Conservation (phyloP, 306 rosid species). For the Glycine tomentella region DNA sequence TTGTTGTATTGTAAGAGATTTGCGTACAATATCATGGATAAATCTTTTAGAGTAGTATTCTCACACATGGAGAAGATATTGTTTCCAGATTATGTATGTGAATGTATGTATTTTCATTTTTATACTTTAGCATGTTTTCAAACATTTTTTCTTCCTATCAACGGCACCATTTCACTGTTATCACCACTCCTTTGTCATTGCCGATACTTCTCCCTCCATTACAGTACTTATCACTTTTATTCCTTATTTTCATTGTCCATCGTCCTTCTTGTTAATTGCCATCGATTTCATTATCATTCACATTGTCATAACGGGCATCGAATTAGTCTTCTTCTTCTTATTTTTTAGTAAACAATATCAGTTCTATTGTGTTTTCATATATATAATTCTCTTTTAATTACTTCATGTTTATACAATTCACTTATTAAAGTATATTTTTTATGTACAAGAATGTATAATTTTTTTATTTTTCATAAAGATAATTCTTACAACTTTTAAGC, state of each 20-base stretch:
- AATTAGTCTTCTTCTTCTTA: background rate
- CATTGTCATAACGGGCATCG: background rate
- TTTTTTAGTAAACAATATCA: too few species aligned
- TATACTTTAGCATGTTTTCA: background rate
- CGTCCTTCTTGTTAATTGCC: background rate
- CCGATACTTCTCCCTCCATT: background rate
- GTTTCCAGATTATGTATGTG: too few species aligned
- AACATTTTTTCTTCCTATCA: background rate
- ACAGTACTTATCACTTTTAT: background rate
- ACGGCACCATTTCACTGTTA: background rate
- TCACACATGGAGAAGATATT: too few species aligned
- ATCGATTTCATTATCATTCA: background rate
- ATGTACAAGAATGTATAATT: background rate
- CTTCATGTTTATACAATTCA: background rate
- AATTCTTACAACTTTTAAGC: background rate
- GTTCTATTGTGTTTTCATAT: too few species aligned
- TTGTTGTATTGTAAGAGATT: too few species aligned
- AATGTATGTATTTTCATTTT: too few species aligned
- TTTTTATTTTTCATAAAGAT: background rate
- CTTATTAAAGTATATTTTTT: background rate
- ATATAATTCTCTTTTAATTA: too few species aligned
- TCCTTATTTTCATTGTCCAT: background rate
- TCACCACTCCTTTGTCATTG: background rate
- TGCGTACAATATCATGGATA: too few species aligned
- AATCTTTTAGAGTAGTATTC: too few species aligned